Evolutionary conservation across 257 asterid genomes (phyloP), one percentile per base, ranked within the genome.

Genomic region (Ballota nigra): DNA sequence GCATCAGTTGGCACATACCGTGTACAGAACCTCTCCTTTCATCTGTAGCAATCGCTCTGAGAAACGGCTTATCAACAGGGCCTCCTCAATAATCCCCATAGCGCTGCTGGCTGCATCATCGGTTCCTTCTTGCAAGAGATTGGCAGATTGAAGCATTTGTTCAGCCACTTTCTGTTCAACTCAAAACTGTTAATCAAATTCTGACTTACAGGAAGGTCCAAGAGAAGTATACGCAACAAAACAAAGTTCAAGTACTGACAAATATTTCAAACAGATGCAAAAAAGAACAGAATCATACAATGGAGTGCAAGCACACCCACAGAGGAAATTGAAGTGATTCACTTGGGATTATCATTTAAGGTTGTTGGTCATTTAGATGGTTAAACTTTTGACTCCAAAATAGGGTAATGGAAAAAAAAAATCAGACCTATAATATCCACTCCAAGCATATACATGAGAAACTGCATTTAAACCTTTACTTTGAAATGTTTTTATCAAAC

Each of bases 1-100:
- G 66, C 55, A 52, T 33, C 71, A 36, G 68, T 36, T 66, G 70
- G 79, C 36, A 78, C 96, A 67, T 80, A 94, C 99, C 84, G 70
- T 77, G 84, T 83, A 86, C 43, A 94, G 79, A 34, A 90, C 95
- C 83, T 88, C 92, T 77, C 90, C 98, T 83, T 89, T 94, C 93
- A 91, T 82, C 92, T 89, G 84, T 75, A 89, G 84, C 72, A 91
- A 80, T 74, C 75, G 84, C 79, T 94, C 99, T 3, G 98, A 94
- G 77, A 80, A 87, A 71, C 83, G 82, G 82, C 99, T 86, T 62
- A 86, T 79, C 29, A 79, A 78, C 81, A 89, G 77, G 70, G 92
- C 98, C 74, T 88, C 91, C 41, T 20, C 79, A 79, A 86, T 86
- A 66, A 72, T 81, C 45, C 18, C 84, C 45, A 95, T 84, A 53